These are phyloP conservation scores for Talaromyces sp. DNA, from an alignment of 2,329 filamentous ascomycete genomes.

Conservation along the genomic window DNA sequence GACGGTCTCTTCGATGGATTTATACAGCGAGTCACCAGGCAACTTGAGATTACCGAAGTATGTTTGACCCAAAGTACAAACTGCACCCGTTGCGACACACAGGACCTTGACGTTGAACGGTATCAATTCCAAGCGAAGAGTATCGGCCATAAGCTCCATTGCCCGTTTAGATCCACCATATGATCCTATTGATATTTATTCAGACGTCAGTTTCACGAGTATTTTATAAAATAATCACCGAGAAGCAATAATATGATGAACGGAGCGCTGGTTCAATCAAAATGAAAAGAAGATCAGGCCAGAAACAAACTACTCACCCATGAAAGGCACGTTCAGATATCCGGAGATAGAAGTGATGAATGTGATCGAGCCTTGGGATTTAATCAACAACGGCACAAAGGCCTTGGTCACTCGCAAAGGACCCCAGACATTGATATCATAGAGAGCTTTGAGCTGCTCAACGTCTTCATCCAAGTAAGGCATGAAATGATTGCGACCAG, in stretches of 20 bases:
- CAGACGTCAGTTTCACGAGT: too few relatives aligned
- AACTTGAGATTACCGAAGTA: conserved; percentile 22
- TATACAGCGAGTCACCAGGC: conserved; percentile 22
- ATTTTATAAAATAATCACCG: too few relatives aligned
- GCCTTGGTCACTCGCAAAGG: conserved; percentile 16
- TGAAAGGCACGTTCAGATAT: conserved; percentile 1
- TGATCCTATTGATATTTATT: conserved; percentile 14
- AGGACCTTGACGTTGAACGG: conserved; percentile 23
- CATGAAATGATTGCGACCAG: conserved; percentile 36
- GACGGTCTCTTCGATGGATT: conserved; percentile 19
- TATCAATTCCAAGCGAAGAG: conserved; percentile 27
- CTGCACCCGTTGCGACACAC: conserved; percentile 22
- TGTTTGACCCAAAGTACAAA: conserved; percentile 17
- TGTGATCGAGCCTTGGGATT: conserved; percentile 7
- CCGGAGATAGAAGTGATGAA: not conserved
- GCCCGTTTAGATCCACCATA: conserved; percentile 29
- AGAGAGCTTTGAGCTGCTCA: conserved; percentile 29
- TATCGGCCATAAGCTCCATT: conserved; percentile 24
- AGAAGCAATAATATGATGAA: too few relatives aligned
- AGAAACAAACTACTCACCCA: conserved; percentile 29
- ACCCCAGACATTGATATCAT: conserved; percentile 23
- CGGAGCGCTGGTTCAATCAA: not conserved
- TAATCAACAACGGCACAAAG: conserved; percentile 32
- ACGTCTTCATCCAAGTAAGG: conserved; percentile 44
- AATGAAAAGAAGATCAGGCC: not conserved